phyloP scores from a whole-genome alignment of 305 asterid species.

The Euphrasia arctica region DNA sequence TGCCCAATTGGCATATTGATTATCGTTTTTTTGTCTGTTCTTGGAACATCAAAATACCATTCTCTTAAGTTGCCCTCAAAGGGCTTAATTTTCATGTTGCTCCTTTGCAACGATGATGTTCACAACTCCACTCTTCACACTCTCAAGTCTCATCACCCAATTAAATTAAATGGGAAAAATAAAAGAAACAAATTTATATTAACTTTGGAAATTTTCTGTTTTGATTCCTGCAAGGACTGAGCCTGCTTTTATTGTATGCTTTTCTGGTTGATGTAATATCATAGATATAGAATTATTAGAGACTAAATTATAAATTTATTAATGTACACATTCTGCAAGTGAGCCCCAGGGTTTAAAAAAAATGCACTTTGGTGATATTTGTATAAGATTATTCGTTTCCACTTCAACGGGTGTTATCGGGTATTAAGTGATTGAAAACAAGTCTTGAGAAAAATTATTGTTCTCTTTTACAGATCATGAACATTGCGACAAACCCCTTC shows the following conservation, averaged over 20 bases:
- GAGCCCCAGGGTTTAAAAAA: background rate
- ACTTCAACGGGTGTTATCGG: background rate
- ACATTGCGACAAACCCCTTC: background rate
- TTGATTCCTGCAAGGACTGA: background rate
- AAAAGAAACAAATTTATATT: background rate
- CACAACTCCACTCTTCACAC: background rate
- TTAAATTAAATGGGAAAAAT: background rate
- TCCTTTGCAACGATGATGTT: background rate
- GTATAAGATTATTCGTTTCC: background rate
- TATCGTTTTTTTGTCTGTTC: no score
- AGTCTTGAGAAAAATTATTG: background rate
- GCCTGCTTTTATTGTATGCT: background rate
- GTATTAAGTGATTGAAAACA: background rate
- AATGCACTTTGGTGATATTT: background rate
- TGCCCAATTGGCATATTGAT: no score
- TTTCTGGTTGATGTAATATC: constrained; percentile 4
- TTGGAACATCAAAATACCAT: no score
- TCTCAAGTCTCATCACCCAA: background rate
- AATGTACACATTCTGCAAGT: background rate
- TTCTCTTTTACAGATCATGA: background rate
- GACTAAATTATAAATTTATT: no score
- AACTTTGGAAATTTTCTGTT: background rate
- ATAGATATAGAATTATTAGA: background rate
- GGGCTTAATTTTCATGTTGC: background rate
- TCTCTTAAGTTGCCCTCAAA: background rate